Conservation (phyloP, 192 early-diverging fungal genomes). For the Geosiphon pyriformis region DNA sequence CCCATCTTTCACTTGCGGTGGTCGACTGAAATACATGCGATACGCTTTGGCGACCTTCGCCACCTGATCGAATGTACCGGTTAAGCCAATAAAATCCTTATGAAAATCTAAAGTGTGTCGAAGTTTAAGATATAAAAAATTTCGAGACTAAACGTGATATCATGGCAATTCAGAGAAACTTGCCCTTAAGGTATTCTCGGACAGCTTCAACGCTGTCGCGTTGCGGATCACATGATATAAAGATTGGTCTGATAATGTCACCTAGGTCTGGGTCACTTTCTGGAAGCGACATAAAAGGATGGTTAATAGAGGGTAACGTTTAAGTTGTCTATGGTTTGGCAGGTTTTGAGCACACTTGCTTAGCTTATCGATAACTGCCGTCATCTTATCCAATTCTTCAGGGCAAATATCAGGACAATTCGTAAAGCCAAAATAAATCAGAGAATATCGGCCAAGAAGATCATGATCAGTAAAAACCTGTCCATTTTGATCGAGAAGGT, state of each 20-base stretch:
- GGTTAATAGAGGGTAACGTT: no score
- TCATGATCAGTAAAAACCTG: conserved; percentile 64
- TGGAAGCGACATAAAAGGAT: conserved; percentile 18
- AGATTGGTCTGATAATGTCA: conserved; percentile 75
- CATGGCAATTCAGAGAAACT: background rate
- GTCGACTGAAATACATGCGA: conserved; percentile 92
- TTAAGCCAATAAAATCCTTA: conserved; percentile 86
- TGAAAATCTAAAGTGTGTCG: conserved; percentile 70
- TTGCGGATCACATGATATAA: conserved; percentile 96
- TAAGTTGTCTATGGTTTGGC: no score
- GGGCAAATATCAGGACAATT: conserved; percentile 99
- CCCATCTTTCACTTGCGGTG: conserved; percentile 70
- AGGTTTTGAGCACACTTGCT: no score
- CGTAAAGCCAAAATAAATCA: conserved; percentile 99
- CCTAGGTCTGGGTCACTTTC: conserved; percentile 45
- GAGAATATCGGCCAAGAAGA: conserved; percentile 76
- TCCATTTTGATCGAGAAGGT: conserved; percentile 77
- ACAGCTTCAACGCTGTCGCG: conserved; percentile 83
- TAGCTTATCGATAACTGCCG: conserved; percentile 71
- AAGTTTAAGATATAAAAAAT: background rate
- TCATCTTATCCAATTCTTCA: conserved; percentile 98
- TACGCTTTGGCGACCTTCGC: conserved; percentile 80
- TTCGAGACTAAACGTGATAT: background rate
- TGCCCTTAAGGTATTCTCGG: conserved; percentile 58
- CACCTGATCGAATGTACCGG: conserved; percentile 81